Evolutionary conservation across 768 basidiomycete species (phyloP).

Genomic region (Nidularia sp.): DNA sequence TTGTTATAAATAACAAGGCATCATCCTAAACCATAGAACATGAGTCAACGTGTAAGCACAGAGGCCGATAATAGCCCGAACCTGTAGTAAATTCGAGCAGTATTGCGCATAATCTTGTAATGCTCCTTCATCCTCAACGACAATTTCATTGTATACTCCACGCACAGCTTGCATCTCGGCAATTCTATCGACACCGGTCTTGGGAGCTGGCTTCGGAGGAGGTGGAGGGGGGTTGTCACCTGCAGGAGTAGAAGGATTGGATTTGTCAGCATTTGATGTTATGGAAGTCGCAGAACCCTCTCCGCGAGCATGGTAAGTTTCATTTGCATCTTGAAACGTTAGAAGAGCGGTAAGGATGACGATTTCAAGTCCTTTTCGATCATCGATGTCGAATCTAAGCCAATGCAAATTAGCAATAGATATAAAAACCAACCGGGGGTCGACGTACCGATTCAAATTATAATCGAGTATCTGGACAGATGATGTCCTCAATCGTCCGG

Average conservation of each 20-base stretch:
- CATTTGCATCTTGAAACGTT: constrained; percentile 72
- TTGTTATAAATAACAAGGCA: constrained; percentile 74
- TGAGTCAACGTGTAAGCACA: no score
- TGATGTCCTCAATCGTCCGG: constrained; percentile 58
- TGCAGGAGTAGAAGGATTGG: constrained; percentile 1
- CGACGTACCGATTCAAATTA: constrained; percentile 67
- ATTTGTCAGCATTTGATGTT: not conserved
- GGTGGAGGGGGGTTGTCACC: constrained; percentile 32
- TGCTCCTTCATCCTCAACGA: constrained; percentile 60
- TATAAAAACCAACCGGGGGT: not conserved
- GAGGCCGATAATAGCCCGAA: constrained; percentile 16
- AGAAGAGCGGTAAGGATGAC: constrained; percentile 72
- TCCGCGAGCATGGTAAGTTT: constrained; percentile 40
- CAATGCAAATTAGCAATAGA: not conserved
- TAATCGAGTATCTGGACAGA: constrained; percentile 81
- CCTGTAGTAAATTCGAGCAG: constrained; percentile 60
- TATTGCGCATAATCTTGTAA: constrained; percentile 68
- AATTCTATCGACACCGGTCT: constrained; percentile 64
- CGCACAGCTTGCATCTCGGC: constrained; percentile 64
- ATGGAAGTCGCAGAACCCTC: constrained; percentile 5
- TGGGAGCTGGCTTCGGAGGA: constrained; percentile 62
- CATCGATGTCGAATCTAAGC: constrained; percentile 74
- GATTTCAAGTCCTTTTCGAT: constrained; percentile 84
- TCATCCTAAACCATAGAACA: constrained; percentile 48
- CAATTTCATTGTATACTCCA: constrained; percentile 74